A percentile compares a stretch with the other conserved stretches of the same genome.
phyloP scores from a whole-genome alignment of 805 yeast genomes.

The Saccharomycopsis oosterbeekiorum region DNA sequence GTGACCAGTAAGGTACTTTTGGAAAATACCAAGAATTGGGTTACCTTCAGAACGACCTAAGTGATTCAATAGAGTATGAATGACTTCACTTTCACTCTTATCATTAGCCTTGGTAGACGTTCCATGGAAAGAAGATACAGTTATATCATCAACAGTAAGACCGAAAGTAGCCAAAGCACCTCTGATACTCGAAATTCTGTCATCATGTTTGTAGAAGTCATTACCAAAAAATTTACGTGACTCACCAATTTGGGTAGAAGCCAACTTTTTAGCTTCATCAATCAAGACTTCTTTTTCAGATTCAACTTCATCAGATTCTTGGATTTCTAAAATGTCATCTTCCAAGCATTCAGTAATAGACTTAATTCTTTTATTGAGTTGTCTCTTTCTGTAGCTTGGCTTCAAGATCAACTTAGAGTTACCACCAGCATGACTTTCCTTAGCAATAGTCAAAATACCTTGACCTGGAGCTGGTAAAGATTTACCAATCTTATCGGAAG shows the following conservation, averaged over 20 bases:
- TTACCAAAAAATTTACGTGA: constrained; percentile 95
- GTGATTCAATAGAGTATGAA: constrained; percentile 88
- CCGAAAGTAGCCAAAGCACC: constrained; percentile 95
- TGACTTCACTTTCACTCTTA: constrained; percentile 91
- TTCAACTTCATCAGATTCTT: constrained; percentile 42
- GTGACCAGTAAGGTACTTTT: constrained; percentile 97
- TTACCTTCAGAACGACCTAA: constrained; percentile 96
- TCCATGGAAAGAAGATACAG: constrained; percentile 98
- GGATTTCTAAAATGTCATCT: constrained; percentile 55
- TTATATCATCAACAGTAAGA: constrained; percentile 88
- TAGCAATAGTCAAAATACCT: constrained; percentile 97
- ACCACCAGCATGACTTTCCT: constrained; percentile 65
- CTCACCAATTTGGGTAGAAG: constrained; percentile 71
- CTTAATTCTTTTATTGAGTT: constrained; percentile 75
- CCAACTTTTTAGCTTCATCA: constrained; percentile 80
- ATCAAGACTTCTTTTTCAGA: constrained; percentile 42
- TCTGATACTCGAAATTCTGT: constrained; percentile 92
- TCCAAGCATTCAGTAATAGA: constrained; percentile 60
- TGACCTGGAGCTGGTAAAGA: constrained; percentile 99
- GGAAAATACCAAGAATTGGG: constrained; percentile 97
- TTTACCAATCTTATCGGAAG: constrained; percentile 96
- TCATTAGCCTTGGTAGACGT: constrained; percentile 98
- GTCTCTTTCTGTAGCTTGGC: constrained; percentile 89
- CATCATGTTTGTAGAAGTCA: constrained; percentile 81
- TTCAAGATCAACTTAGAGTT: constrained; percentile 52